Percentiles rank a stretch among this genome's conserved stretches.
phyloP scores from a whole-genome alignment of 352 stramenopile genomes.

The Globisporangium irregulare region DNA sequence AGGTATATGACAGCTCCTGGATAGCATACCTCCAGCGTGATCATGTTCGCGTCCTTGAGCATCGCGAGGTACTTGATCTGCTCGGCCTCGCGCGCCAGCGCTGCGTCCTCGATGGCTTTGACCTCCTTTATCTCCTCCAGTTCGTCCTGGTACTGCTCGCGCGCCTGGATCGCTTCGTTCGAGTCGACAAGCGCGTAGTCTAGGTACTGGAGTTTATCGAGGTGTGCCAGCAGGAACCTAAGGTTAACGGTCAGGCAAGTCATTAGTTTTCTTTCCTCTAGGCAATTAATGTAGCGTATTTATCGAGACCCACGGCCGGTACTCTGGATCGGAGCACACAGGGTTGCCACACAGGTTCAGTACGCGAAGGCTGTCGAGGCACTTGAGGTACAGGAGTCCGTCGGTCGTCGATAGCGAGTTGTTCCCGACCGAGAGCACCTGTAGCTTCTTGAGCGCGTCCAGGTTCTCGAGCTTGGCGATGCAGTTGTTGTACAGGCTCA shows the following conservation, averaged over 20 bases:
- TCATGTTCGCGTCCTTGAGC: constrained; percentile 85
- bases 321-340: constrained; percentile 90
- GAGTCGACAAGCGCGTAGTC: constrained; percentile 90
- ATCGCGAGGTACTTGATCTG: constrained; percentile 78
- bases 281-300: not conserved
- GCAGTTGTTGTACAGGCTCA: constrained; percentile 93
- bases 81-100: constrained; percentile 67
- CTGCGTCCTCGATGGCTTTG: constrained; percentile 83
- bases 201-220: constrained; percentile 92
- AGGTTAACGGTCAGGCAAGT: constrained; percentile 17
- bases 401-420: constrained; percentile 85
- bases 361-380: constrained; percentile 85
- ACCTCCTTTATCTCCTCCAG: constrained; percentile 81
- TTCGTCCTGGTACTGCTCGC: constrained; percentile 91
- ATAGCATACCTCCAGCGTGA: constrained; percentile 65
- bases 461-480: constrained; percentile 92
- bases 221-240: constrained; percentile 85
- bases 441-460: constrained; percentile 83
- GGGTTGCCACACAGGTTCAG: constrained; percentile 93
- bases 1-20: not conserved
- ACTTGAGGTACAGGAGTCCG: constrained; percentile 72
- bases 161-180: constrained; percentile 69
- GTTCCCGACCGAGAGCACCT: constrained; percentile 92
- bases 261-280: not conserved
- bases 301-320: constrained; percentile 60